Conservation (phyloP, 2,329 filamentous ascomycete genomes). For the Penicillium janthinellum region DNA sequence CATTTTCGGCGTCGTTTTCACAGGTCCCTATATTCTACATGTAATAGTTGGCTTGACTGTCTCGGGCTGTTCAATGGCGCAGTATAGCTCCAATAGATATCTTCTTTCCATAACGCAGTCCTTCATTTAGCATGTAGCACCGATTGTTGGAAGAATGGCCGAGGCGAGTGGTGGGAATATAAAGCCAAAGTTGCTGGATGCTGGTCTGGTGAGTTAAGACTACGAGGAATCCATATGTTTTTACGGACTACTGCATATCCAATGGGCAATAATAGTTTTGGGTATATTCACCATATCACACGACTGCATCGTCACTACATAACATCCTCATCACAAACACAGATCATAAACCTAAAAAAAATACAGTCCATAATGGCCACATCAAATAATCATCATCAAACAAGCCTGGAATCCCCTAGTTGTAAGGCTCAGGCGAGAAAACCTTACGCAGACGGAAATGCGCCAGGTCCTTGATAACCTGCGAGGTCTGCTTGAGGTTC, state of each 20-base stretch:
- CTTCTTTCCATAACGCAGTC: too few species aligned
- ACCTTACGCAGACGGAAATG: conserved; percentile 52
- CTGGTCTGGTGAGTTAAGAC: too few species aligned
- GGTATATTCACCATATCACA: conserved; percentile 14
- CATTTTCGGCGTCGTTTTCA: too few species aligned
- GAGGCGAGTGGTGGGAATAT: too few species aligned
- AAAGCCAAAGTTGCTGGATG: too few species aligned
- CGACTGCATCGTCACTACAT: conserved; percentile 11
- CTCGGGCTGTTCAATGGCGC: too few species aligned
- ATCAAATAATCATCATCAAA: background rate
- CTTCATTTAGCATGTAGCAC: too few species aligned
- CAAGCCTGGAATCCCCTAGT: background rate
- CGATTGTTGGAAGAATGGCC: too few species aligned
- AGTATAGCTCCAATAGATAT: too few species aligned
- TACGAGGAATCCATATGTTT: background rate
- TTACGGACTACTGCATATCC: background rate
- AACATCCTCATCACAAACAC: conserved; percentile 10
- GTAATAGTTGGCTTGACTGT: too few species aligned
- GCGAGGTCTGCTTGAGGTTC: conserved; percentile 53
- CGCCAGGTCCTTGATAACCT: conserved; percentile 50
- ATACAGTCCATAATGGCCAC: background rate
- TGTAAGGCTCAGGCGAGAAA: conserved; percentile 39
- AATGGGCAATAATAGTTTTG: conserved; percentile 8
- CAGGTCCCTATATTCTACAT: too few species aligned
- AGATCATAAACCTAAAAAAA: background rate